phyloP scores from a whole-genome alignment of 1,139 yeast genomes.

The Yamadazyma friedrichii region DNA sequence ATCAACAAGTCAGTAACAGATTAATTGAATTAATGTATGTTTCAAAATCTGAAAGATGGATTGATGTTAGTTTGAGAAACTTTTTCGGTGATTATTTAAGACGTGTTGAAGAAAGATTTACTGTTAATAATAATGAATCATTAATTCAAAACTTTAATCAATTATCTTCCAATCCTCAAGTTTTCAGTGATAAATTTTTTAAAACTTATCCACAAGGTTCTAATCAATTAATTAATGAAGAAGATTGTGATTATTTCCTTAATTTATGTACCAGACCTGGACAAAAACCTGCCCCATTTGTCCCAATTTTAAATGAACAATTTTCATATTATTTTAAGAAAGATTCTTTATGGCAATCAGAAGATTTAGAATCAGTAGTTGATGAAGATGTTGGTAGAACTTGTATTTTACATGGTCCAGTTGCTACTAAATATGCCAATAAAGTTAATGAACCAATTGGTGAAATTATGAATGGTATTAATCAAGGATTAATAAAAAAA shows the following conservation, averaged over 20 bases:
- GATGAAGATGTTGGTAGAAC: slow-evolving; percentile 97
- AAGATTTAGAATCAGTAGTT: slow-evolving; percentile 92
- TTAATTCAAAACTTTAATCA: slow-evolving; percentile 71
- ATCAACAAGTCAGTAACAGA: slow-evolving; percentile 85
- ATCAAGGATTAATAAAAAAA: slow-evolving; percentile 80
- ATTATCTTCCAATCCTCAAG: slow-evolving; percentile 61
- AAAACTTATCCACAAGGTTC: slow-evolving; percentile 69
- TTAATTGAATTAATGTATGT: slow-evolving; percentile 88
- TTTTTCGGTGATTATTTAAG: slow-evolving; percentile 84
- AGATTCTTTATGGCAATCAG: slow-evolving; percentile 99
- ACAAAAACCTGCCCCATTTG: slow-evolving; percentile 97
- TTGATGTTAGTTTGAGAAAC: slow-evolving; percentile 81
- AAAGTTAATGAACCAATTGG: slow-evolving; percentile 90
- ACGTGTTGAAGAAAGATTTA: slow-evolving; percentile 96
- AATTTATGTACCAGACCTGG: slow-evolving; percentile 77
- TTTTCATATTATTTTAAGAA: slow-evolving; percentile 96
- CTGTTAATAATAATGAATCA: slow-evolving; percentile 52
- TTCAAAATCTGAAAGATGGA: slow-evolving; percentile 79
- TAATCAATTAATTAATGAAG: slow-evolving; percentile 85
- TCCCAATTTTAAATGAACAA: slow-evolving; percentile 91
- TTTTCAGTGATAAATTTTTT: slow-evolving; percentile 59
- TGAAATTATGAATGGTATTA: slow-evolving; percentile 83
- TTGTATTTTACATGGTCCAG: slow-evolving; percentile 98
- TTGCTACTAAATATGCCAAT: slow-evolving; percentile 90
- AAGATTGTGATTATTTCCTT: slow-evolving; percentile 92